These are phyloP conservation scores for Curvularia sp. DNA, from an alignment of 2,329 filamentous ascomycete species.

Conservation along the genomic window DNA sequence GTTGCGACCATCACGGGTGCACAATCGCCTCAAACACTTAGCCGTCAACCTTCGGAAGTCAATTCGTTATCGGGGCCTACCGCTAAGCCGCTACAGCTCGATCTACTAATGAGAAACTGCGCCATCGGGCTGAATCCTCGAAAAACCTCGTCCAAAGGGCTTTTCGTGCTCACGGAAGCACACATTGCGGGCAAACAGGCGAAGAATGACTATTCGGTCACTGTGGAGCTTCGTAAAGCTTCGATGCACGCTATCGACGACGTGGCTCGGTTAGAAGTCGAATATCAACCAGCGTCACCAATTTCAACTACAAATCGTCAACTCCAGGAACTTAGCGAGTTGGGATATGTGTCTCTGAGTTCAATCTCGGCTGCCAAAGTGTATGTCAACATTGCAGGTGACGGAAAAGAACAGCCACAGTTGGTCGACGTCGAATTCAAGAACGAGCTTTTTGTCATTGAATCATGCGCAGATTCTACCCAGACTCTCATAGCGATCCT, in stretches of 20 bases:
- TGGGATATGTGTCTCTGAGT: constrained; percentile 85
- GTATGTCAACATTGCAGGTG: constrained; percentile 65
- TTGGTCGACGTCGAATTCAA: constrained; percentile 80
- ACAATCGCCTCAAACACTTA: constrained; percentile 56
- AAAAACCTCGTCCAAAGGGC: constrained; percentile 74
- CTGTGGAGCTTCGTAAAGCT: constrained; percentile 76
- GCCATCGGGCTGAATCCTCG: constrained; percentile 85
- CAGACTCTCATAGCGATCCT: constrained; percentile 84
- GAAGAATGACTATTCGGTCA: constrained; percentile 68
- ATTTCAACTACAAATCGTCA: constrained; percentile 49
- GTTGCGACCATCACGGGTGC: constrained; percentile 77
- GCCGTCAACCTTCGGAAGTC: constrained; percentile 39
- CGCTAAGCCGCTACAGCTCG: constrained; percentile 63
- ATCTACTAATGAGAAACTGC: constrained; percentile 81
- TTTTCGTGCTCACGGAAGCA: constrained; percentile 80
- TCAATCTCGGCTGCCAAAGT: constrained; percentile 83
- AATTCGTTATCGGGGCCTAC: constrained; percentile 29
- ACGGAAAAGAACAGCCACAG: constrained; percentile 65
- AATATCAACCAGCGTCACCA: constrained; percentile 20
- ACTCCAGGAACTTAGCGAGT: constrained; percentile 59
- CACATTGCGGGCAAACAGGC: constrained; percentile 73
- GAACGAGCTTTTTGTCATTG: constrained; percentile 86
- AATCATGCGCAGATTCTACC: constrained; percentile 96
- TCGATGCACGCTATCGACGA: constrained; percentile 86
- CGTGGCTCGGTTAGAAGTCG: constrained; percentile 55